Percentiles rank a stretch among this genome's conserved stretches.
These are phyloP conservation scores for Solanum lignicaule DNA, from an alignment of 257 asterid species.

Conservation along the genomic window DNA sequence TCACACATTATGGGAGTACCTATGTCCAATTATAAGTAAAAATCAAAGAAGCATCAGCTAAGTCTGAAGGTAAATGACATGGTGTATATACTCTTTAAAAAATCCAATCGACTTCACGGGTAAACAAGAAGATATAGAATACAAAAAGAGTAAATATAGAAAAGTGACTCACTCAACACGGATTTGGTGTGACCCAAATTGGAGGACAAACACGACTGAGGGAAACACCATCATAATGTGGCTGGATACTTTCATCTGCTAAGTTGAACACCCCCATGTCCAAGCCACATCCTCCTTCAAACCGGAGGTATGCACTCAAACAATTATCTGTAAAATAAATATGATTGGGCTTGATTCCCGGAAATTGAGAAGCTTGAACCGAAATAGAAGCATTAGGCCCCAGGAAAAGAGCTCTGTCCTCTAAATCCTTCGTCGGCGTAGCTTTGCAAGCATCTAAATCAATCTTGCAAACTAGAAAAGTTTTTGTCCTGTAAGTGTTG, in stretches of 20 bases:
- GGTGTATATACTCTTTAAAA: background rate
- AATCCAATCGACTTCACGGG: background rate
- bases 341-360: background rate
- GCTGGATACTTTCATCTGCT: background rate
- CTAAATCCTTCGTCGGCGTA: background rate
- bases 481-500: background rate
- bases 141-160: background rate
- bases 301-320: background rate
- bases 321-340: background rate
- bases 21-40: too few species aligned
- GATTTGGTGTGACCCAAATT: background rate
- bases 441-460: background rate
- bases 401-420: background rate
- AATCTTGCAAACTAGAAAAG: background rate
- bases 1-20: too few species aligned
- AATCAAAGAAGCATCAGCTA: background rate
- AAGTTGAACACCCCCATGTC: background rate
- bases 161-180: background rate
- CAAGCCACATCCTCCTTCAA: background rate
- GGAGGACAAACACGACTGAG: background rate
- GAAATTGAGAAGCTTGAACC: background rate
- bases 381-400: background rate
- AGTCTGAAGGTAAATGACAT: background rate
- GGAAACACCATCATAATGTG: background rate
- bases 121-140: background rate